Base-by-base conservation (phyloP, 805 yeast genomes). In the Wickerhamiella shivajii region DNA sequence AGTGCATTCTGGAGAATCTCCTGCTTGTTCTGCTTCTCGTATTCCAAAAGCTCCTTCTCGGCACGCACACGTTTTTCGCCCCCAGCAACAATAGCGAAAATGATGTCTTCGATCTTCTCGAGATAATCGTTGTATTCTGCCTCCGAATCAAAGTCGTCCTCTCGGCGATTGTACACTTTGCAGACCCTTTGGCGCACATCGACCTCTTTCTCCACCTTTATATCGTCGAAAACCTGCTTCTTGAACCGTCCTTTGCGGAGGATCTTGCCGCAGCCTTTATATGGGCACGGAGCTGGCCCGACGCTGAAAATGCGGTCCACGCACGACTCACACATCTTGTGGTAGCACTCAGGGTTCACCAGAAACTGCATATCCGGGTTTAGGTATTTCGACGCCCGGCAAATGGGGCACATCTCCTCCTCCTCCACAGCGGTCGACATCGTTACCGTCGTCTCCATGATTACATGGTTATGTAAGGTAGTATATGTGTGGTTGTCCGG, bases 241-340 rank as follows among this genome's bases (percentile, higher is more conserved):
- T 90, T 92, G 63, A 90, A 90, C 58, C 73, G 72, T 56, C 81
- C 81, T 64, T 79, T 80, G 44, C 98, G 64, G 41, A 90, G 61
- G 8, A 76, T 80, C 61, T 77, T 81, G 37, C 76, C 84, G 61
- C 99, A 90, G 33, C 76, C 74, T 3, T 84, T 78, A 53, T 85
- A 87, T 1, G 98, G 98, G 53, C 99, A 90, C 14, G 85, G 90
- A 0, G 95, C 90, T 0, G 98, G 98, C 3, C 99, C 99, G 32
- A 78, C 60, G 5, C 93, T 72, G 52, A 80, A 90, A 34, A 90
- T 85, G 43, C 98, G 68, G 55, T 90, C 97, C 27, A 87, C 97
- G 59, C 98, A 90, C 2, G 93, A 74, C 39, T 57, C 96, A 59
- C 99, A 90, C 55, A 90, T 87, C 63, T 83, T 87, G 53, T 90